Base-by-base conservation (phyloP, 1,139 yeast species). In the Yamadazyma oceani region DNA sequence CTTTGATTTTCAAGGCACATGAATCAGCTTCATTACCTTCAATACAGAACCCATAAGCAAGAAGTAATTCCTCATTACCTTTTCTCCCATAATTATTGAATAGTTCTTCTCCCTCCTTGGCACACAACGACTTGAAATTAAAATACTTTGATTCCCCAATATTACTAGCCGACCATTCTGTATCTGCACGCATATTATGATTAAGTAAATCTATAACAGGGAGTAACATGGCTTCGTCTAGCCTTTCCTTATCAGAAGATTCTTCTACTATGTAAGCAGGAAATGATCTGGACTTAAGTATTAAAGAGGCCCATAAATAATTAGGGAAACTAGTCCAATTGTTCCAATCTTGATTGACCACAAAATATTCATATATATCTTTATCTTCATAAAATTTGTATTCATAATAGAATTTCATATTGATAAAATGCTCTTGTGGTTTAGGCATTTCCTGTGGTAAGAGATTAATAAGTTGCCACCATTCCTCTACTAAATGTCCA, bases 31-130 rank as follows among this genome's bases (percentile, higher is more conserved):
- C 57, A 52, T 87, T 88, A 29, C 74, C 62, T 16, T 75, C 75
- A 3, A 84, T 38, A 17, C 82, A 78, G 60, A 88, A 88, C 0
- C 96, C 97, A 48, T 78, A 78, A 0, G 78, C 82, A 28, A 78
- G 53, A 5, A 79, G 58, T 22, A 83, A 65, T 49, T 87, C 96
- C 51, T 85, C 88, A 53, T 89, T 89, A 0, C 94, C 83, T 55
- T 88, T 89, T 42, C 81, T 77, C 1, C 97, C 97, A 57, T 90
- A 89, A 58, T 86, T 88, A 57, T 89, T 88, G 57, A 60, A 82
- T 2, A 88, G 50, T 52, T 87, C 84, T 4, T 55, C 53, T 0
- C 78, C 81, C 0, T 37, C 38, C 3, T 29, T 17, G 3, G 41
- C 37, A 2, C 54, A 45, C n/a, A 58, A 55, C 31, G 73, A 56